Evolutionary conservation across 345 rosid genomes (phyloP).

Genomic region (Leavenworthia alabamica): DNA sequence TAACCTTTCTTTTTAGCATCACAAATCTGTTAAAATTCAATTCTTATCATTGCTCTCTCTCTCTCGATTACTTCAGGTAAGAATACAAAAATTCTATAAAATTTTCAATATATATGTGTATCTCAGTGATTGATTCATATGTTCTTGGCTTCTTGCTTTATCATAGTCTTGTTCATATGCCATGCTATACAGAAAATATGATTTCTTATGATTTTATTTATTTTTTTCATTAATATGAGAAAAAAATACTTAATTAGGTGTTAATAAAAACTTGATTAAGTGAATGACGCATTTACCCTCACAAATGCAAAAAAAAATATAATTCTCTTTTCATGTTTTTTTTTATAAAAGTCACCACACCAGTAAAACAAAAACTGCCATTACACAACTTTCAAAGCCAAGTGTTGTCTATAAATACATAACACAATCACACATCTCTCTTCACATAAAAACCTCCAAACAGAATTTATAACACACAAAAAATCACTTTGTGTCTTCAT

Average conservation of each 20-base stretch:
- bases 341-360: no score
- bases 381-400: constrained; percentile 15
- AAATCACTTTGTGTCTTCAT: no score
- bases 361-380: constrained; percentile 19
- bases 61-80: constrained; percentile 3
- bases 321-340: no score
- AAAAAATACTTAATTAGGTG: no score
- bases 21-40: no score
- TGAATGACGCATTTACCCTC: constrained; percentile 27
- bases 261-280: no score
- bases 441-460: no score
- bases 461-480: no score
- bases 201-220: constrained; percentile 1
- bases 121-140: not conserved
- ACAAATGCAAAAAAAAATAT: no score
- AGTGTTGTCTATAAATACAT: constrained; percentile 30
- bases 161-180: constrained; percentile 7
- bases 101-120: not conserved
- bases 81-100: not conserved
- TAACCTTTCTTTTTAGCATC: no score
- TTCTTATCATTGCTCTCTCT: no score
- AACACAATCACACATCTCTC: constrained; percentile 1
- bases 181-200: constrained; percentile 18
- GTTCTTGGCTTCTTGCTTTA: constrained; percentile 1
- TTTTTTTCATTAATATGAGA: no score